Conservation (phyloP, 2,329 filamentous ascomycete genomes). For the Coleophoma eucalyptorum region DNA sequence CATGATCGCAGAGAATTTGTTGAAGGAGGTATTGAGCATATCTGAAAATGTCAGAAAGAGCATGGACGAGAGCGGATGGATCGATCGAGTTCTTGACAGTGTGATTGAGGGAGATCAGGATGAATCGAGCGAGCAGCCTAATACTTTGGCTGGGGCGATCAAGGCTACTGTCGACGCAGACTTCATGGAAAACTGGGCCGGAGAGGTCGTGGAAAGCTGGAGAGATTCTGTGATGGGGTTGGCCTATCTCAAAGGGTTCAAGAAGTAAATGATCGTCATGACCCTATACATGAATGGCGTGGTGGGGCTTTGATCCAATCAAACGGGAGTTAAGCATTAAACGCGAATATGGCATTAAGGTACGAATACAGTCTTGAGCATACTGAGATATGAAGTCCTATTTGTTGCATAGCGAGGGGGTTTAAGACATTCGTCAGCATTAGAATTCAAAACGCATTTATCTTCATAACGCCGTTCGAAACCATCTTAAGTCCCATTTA, state of each 20-base stretch:
- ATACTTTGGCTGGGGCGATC: constrained; percentile 11
- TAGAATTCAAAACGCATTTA: not conserved
- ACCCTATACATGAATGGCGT: too few relatives aligned
- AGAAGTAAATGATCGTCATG: too few relatives aligned
- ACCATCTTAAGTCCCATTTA: not conserved
- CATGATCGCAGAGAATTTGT: constrained; percentile 8
- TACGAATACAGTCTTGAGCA: too few relatives aligned
- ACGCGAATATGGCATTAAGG: too few relatives aligned
- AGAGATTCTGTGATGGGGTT: constrained; percentile 25
- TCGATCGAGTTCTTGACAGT: constrained; percentile 24
- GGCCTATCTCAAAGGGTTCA: constrained; percentile 12
- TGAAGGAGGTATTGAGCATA: constrained; percentile 15
- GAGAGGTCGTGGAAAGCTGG: constrained; percentile 27
- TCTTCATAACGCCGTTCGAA: not conserved
- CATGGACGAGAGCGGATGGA: constrained; percentile 28
- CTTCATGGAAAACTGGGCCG: constrained; percentile 28
- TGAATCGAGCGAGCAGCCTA: constrained; percentile 1
- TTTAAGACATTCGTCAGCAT: too few relatives aligned
- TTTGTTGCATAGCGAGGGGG: not conserved
- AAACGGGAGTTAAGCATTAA: too few relatives aligned
- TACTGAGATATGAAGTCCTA: too few relatives aligned
- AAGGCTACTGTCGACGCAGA: constrained; percentile 19
- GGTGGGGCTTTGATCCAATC: too few relatives aligned
- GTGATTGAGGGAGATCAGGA: constrained; percentile 7
- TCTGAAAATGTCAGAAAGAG: constrained; percentile 18